Evolutionary conservation across 2,329 filamentous ascomycete genomes (phyloP).

Genomic region (Cephalotrichum gorgonifer): DNA sequence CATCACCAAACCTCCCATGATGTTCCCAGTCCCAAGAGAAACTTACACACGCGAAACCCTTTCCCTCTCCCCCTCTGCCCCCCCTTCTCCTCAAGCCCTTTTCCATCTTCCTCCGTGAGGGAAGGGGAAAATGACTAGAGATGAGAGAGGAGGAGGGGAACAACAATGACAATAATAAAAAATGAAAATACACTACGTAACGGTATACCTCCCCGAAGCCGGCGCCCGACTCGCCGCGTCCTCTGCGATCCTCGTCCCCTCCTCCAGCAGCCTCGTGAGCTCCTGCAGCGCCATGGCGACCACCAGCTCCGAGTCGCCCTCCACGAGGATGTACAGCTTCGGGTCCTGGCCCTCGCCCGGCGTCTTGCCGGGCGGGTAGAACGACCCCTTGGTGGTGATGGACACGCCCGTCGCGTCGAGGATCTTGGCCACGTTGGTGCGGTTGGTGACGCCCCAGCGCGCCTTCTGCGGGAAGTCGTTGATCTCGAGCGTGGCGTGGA

Average conservation of each 20-base stretch:
- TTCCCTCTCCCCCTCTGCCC: no score
- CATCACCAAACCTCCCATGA: no score
- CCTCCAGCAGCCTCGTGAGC: slow-evolving; percentile 75
- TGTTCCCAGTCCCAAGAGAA: no score
- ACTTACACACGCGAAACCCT: no score
- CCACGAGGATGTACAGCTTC: slow-evolving; percentile 97
- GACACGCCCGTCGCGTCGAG: slow-evolving; percentile 88
- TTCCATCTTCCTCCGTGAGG: no score
- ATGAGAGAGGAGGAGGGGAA: neutral
- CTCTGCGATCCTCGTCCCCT: slow-evolving; percentile 80
- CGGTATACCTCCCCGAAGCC: slow-evolving; percentile 73
- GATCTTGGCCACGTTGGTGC: slow-evolving; percentile 97
- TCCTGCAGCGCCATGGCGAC: slow-evolving; percentile 87
- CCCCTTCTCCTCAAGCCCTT: no score
- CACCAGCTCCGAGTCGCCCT: slow-evolving; percentile 89
- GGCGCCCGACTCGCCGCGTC: slow-evolving; percentile 77
- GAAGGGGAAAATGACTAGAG: neutral
- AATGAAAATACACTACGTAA: slow-evolving; percentile 38
- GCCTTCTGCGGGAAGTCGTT: slow-evolving; percentile 99
- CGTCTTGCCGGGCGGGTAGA: slow-evolving; percentile 74
- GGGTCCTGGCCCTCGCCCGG: slow-evolving; percentile 65
- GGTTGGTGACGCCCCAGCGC: slow-evolving; percentile 95
- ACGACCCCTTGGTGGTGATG: slow-evolving; percentile 94
- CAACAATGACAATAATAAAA: no score
- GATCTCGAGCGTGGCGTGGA: slow-evolving; percentile 95